phyloP scores from a whole-genome alignment of 768 basidiomycete species.

The Sarcomyxa edulis region DNA sequence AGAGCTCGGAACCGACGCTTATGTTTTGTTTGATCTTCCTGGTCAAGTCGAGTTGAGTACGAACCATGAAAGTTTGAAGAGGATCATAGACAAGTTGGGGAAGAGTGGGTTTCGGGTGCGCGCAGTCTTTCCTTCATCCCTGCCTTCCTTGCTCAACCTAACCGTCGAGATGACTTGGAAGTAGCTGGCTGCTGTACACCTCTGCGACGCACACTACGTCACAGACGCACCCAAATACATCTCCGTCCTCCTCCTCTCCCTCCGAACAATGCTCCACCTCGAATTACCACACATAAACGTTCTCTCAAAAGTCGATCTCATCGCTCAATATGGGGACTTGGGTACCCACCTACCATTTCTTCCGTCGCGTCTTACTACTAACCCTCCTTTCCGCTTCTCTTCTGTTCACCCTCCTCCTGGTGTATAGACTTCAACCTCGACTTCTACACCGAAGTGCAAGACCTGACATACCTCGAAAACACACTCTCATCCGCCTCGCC shows the following conservation, averaged over 20 bases:
- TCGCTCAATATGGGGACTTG: constrained; percentile 85
- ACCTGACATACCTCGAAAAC: constrained; percentile 83
- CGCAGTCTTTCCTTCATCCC: too few relatives aligned
- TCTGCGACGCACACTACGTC: constrained; percentile 96
- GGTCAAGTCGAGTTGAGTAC: constrained; percentile 98
- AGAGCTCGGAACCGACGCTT: constrained; percentile 67
- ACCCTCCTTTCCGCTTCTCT: background rate
- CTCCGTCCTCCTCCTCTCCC: constrained; percentile 83
- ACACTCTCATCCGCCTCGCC: constrained; percentile 60
- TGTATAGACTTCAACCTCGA: constrained; percentile 93
- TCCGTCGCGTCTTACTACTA: constrained; percentile 3
- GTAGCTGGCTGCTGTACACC: constrained; percentile 89
- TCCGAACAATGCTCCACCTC: constrained; percentile 96
- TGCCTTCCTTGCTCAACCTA: background rate
- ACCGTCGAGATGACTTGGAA: background rate
- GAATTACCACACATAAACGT: constrained; percentile 99
- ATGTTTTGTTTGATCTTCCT: constrained; percentile 92
- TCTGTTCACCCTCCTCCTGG: too few relatives aligned
- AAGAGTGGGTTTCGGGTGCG: constrained; percentile 85
- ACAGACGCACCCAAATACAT: constrained; percentile 95
- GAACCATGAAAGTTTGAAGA: constrained; percentile 86
- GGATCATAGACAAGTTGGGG: constrained; percentile 63
- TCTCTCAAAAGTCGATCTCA: constrained; percentile 91
- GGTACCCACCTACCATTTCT: constrained; percentile 41
- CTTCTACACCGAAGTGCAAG: constrained; percentile 97